Evolutionary conservation across 345 rosid species (phyloP), one percentile per base, ranked within the genome.

Genomic region (Camelina neglecta): DNA sequence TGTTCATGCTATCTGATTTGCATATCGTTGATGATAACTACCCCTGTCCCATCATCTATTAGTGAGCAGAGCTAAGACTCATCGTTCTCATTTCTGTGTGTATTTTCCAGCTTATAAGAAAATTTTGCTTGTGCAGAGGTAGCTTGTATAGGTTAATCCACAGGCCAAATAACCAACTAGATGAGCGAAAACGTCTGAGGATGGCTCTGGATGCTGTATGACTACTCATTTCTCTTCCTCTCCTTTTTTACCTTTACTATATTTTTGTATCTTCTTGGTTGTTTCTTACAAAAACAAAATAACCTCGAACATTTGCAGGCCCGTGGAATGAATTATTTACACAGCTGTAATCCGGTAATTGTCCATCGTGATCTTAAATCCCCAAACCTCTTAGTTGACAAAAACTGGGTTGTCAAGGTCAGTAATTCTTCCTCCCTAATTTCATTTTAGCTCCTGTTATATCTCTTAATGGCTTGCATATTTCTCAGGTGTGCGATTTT

Each of bases 311-410:
- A 77, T 68, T 76, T 58, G 67, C 84, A 93, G 98, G 98, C 98
- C 69, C 91, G 98, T 74, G 98, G 98, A 80, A 91, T 91, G 97
- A 93, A 93, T 78, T 93, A 93, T 81, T 84, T 93, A 81, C 98
- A 93, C 88, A 93, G 81, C 80, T 88, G 97, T 82, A 81, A 84
- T 24, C 98, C 98, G 13, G 77, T 86, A 12, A 88, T 93, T 62
- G 97, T 93, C 23, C 98, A 89, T 60, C 96, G 97, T 33, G 98
- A 93, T 85, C 84, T 93, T 69, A 93, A 93, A 83, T 88, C 98
- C 55, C 98, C 96, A 71, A 93, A 90, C 82, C 96, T 93, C 74
- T 85, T 93, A 50, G 98, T 93, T 73, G 97, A 88, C 85, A 89
- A 77, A 88, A 93, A 93, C 74, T 93, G 98, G 98, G 96, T 91